Percentiles rank a stretch among this genome's conserved stretches.
Evolutionary conservation across 371 early-diverging fungal genomes (phyloP).

Genomic region (Catenaria anguillulae): DNA sequence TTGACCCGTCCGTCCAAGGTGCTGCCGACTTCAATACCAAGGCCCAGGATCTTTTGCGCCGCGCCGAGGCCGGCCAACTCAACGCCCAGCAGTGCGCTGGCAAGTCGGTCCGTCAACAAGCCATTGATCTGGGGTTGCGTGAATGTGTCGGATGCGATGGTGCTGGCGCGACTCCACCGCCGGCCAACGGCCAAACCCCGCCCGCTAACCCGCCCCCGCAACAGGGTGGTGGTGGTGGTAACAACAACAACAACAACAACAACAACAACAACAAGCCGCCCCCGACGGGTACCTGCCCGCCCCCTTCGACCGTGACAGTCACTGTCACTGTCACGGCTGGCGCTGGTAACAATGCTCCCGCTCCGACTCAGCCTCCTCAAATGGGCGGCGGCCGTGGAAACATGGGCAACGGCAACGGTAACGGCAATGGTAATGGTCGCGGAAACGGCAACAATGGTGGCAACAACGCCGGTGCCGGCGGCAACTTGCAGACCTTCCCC

Average conservation of each 20-base stretch:
- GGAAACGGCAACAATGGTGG: slow-evolving; percentile 6
- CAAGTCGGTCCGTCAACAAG: not conserved
- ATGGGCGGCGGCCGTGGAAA: too few species aligned
- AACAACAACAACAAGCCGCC: not conserved
- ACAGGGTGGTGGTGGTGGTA: too few species aligned
- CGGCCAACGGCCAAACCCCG: too few species aligned
- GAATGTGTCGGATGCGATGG: not conserved
- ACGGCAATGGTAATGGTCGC: not conserved
- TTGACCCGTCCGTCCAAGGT: not conserved
- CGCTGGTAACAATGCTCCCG: not conserved
- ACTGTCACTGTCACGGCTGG: not conserved
- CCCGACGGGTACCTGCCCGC: too few species aligned
- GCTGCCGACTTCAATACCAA: not conserved
- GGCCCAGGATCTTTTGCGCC: not conserved
- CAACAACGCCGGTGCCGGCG: not conserved
- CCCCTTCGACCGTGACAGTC: not conserved
- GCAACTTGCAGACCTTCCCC: not conserved
- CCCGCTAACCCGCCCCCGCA: too few species aligned
- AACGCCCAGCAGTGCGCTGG: not conserved
- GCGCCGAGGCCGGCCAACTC: not conserved
- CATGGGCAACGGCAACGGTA: too few species aligned
- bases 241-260: not conserved
- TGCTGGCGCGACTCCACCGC: too few species aligned
- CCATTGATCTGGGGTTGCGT: not conserved
- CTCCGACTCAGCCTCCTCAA: not conserved